Conservation (phyloP, 2,329 filamentous ascomycete species). For the Colletotrichum cordylinicola region DNA sequence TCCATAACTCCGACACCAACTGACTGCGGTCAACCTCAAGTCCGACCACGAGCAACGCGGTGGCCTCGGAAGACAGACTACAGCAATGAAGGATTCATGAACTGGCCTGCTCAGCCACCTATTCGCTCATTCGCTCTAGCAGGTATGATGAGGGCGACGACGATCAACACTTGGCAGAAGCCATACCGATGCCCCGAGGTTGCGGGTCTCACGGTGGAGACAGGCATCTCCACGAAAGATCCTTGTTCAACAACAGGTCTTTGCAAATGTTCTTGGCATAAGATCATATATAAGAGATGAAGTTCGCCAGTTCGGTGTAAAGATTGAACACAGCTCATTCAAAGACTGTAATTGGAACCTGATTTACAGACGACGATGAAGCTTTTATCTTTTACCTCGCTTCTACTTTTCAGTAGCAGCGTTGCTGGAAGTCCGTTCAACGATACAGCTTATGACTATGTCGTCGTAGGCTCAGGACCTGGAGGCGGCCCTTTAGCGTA, state of each 20-base stretch:
- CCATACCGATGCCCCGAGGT: background rate
- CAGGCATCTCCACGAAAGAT: background rate
- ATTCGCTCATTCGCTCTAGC: background rate
- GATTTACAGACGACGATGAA: background rate
- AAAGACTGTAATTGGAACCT: background rate
- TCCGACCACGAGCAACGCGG: background rate
- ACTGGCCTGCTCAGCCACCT: background rate
- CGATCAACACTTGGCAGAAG: background rate
- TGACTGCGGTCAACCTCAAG: background rate
- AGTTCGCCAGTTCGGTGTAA: background rate
- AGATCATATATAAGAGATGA: background rate
- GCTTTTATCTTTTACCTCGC: background rate
- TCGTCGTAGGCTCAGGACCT: slow-evolving; percentile 1
- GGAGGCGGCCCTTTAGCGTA: background rate
- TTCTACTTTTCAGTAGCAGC: background rate
- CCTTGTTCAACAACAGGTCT: background rate
- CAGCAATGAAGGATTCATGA: background rate
- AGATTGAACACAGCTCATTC: background rate
- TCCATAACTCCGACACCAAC: background rate
- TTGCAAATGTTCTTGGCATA: background rate
- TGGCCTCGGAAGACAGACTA: background rate
- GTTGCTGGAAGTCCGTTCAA: background rate
- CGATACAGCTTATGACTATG: background rate
- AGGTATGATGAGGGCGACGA: background rate
- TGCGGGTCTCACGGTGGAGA: background rate